These are phyloP conservation scores for Cystofilobasidium ferigula DNA, from an alignment of 768 basidiomycete genomes.

Conservation along the genomic window DNA sequence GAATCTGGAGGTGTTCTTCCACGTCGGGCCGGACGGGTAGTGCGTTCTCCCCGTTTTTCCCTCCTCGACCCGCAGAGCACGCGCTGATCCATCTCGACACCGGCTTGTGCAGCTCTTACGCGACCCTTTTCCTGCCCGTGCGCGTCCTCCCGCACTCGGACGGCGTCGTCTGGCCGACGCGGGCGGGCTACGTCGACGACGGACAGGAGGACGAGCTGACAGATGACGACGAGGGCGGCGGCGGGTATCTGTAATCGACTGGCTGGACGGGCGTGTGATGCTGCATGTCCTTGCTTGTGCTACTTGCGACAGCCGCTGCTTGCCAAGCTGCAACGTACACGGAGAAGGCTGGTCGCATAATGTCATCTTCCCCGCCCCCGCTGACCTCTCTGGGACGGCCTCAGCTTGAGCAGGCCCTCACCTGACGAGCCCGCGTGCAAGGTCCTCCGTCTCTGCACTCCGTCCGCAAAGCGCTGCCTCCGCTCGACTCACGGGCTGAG, in stretches of 20 bases:
- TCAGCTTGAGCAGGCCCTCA: too few species aligned
- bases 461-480: too few species aligned
- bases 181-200: constrained; percentile 52
- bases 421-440: too few species aligned
- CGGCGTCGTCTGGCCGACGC: constrained; percentile 68
- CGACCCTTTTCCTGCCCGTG: constrained; percentile 72
- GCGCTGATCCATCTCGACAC: neutral
- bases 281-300: too few species aligned
- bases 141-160: constrained; percentile 71
- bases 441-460: too few species aligned
- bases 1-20: constrained; percentile 80
- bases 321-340: too few species aligned
- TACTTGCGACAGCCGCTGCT: too few species aligned
- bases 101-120: constrained; percentile 50
- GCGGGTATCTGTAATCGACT: constrained; percentile 8
- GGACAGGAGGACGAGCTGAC: constrained; percentile 70
- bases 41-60: constrained; percentile 43
- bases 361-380: too few species aligned
- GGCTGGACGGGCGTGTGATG: too few species aligned
- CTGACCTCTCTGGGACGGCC: too few species aligned
- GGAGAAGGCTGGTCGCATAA: too few species aligned
- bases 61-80: neutral
- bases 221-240: constrained; percentile 51
- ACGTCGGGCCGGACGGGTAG: constrained; percentile 69
- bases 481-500: too few species aligned